Percentiles rank a stretch among this genome's conserved stretches.
Conservation (phyloP, 1,139 yeast genomes). For the Meyerozyma elateridarum region DNA sequence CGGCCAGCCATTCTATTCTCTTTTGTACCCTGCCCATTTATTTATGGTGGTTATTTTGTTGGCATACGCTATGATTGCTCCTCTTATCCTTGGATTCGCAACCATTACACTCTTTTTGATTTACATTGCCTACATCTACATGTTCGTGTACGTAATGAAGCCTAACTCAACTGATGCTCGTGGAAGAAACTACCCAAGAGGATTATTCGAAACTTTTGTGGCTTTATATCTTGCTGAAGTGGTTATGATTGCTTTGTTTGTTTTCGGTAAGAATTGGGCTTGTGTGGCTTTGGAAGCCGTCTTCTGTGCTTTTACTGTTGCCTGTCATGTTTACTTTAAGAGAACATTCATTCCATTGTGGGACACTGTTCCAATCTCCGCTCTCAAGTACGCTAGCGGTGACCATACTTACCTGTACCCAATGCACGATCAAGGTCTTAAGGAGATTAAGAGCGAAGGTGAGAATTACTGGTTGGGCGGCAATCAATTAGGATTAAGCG, state of each 20-base stretch:
- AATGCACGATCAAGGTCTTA: slow-evolving; percentile 56
- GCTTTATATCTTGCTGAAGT: slow-evolving; percentile 65
- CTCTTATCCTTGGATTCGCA: slow-evolving; percentile 45
- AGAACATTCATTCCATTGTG: slow-evolving; percentile 55
- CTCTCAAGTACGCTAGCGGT: slow-evolving; percentile 56
- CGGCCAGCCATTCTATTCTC: slow-evolving; percentile 40
- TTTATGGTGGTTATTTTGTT: slow-evolving; percentile 37
- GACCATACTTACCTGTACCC: slow-evolving; percentile 47
- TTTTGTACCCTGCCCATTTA: slow-evolving; percentile 37
- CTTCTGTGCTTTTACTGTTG: slow-evolving; percentile 46
- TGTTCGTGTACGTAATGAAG: slow-evolving; percentile 50
- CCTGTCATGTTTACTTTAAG: slow-evolving; percentile 53
- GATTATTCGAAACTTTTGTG: slow-evolving; percentile 60
- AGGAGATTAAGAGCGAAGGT: slow-evolving; percentile 54
- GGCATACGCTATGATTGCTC: slow-evolving; percentile 39
- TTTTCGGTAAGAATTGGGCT: slow-evolving; percentile 70
- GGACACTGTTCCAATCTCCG: slow-evolving; percentile 72
- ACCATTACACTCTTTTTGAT: slow-evolving; percentile 40
- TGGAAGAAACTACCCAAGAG: slow-evolving; percentile 65
- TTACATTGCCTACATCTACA: slow-evolving; percentile 60
- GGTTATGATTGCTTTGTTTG: slow-evolving; percentile 62
- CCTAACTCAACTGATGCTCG: slow-evolving; percentile 52
- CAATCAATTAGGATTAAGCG: slow-evolving; percentile 33
- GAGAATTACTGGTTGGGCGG: slow-evolving; percentile 47
- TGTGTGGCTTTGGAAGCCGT: slow-evolving; percentile 62